Conservation (phyloP, 306 rosid species). For the Cicer chorassanicum region DNA sequence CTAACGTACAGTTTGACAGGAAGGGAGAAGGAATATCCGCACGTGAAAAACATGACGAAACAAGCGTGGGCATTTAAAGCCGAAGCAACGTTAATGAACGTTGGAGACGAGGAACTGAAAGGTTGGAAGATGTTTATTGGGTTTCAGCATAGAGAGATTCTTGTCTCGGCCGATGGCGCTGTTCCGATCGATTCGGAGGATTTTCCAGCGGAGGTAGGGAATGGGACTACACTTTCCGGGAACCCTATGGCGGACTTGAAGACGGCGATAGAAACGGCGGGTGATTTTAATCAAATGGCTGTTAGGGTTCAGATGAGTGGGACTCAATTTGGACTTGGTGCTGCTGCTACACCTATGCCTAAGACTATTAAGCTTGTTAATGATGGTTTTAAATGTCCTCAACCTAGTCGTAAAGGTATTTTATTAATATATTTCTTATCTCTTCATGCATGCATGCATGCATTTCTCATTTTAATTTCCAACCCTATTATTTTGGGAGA, state of each 20-base stretch:
- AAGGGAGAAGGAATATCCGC: slow-evolving; percentile 64
- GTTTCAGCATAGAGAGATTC: slow-evolving; percentile 74
- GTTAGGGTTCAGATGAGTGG: slow-evolving; percentile 57
- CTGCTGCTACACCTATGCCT: slow-evolving; percentile 65
- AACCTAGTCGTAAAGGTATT: slow-evolving; percentile 53
- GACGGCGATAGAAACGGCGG: slow-evolving; percentile 74
- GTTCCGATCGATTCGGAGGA: slow-evolving; percentile 60
- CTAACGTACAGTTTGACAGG: slow-evolving; percentile 57
- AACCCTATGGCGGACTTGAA: slow-evolving; percentile 58
- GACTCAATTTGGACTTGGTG: slow-evolving; percentile 65
- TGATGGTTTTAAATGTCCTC: slow-evolving; percentile 83
- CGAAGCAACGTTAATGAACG: slow-evolving; percentile 58
- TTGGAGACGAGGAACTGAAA: slow-evolving; percentile 62
- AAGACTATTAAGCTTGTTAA: slow-evolving; percentile 67
- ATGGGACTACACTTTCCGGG: slow-evolving; percentile 72
- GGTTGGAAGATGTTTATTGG: slow-evolving; percentile 80
- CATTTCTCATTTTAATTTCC: not conserved
- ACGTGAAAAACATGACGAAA: slow-evolving; percentile 61
- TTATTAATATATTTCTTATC: not conserved
- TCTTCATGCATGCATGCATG: slow-evolving; percentile 18
- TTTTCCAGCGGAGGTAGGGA: slow-evolving; percentile 67
- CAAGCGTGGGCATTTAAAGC: slow-evolving; percentile 90
- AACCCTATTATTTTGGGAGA: too few species aligned
- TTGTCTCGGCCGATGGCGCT: slow-evolving; percentile 66
- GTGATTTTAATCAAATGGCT: slow-evolving; percentile 61